These are phyloP conservation scores for Peronospora farinosa DNA, from an alignment of 352 stramenopile genomes.

Conservation along the genomic window DNA sequence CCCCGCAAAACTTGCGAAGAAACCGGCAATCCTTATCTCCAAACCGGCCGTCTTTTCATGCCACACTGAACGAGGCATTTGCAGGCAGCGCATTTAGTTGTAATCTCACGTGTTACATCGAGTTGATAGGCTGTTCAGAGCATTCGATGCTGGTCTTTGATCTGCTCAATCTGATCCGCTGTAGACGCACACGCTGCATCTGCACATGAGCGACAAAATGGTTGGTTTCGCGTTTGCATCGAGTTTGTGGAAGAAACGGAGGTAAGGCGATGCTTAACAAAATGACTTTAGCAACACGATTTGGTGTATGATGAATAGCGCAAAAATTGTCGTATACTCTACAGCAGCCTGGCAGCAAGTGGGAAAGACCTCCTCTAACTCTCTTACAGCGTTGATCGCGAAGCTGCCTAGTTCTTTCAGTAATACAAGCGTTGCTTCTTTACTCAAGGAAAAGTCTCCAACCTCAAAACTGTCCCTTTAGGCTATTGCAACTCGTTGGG, in stretches of 20 bases:
- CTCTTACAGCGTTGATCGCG: slow-evolving; percentile 17
- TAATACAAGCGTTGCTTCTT: too few relatives aligned
- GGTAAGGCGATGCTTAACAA: slow-evolving; percentile 4
- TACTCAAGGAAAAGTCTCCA: too few relatives aligned
- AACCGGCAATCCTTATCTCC: slow-evolving; percentile 20
- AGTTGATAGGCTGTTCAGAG: slow-evolving; percentile 25
- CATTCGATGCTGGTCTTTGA: slow-evolving; percentile 26
- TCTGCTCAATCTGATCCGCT: slow-evolving; percentile 24
- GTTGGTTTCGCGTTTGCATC: slow-evolving; percentile 26
- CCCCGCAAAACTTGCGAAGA: slow-evolving; percentile 25
- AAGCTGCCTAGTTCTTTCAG: slow-evolving; percentile 33
- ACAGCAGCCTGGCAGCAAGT: too few relatives aligned
- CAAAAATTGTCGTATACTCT: slow-evolving; percentile 18
- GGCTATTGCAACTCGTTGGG: too few relatives aligned
- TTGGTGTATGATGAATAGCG: slow-evolving; percentile 7
- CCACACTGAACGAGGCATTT: slow-evolving; percentile 13
- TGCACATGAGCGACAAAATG: slow-evolving; percentile 25
- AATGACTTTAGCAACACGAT: too few relatives aligned
- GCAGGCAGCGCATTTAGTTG: slow-evolving; percentile 15
- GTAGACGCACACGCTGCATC: slow-evolving; percentile 20
- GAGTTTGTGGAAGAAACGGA: slow-evolving; percentile 19
- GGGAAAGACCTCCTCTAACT: slow-evolving; percentile 14
- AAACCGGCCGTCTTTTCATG: slow-evolving; percentile 22
- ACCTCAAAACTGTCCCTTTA: too few relatives aligned
- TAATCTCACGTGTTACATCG: slow-evolving; percentile 23